A percentile compares a stretch with the other conserved stretches of the same genome.
phyloP scores from a whole-genome alignment of 495 filamentous ascomycete genomes.

The Sphaerosporella brunnea region DNA sequence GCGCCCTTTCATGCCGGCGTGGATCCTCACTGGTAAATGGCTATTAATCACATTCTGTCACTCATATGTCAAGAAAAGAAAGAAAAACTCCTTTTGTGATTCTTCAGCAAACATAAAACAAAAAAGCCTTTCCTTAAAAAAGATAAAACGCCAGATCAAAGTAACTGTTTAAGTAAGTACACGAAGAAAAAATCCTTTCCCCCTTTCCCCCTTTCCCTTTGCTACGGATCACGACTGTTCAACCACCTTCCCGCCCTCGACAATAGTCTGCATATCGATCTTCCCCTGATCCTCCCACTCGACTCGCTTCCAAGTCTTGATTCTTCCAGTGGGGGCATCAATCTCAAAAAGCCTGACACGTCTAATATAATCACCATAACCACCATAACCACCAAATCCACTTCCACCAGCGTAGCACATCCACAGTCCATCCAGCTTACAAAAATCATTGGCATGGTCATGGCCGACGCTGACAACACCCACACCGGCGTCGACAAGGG shows the following conservation, averaged over 20 bases:
- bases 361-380: conserved; percentile 68
- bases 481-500: conserved; percentile 65
- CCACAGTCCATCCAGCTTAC: conserved; percentile 69
- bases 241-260: conserved; percentile 56
- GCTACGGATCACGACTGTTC: too few species aligned
- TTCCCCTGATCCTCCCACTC: conserved; percentile 51
- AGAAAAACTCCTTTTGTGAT: too few species aligned
- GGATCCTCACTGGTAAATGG: too few species aligned
- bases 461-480: conserved; percentile 81
- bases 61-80: too few species aligned
- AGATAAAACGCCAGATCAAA: too few species aligned
- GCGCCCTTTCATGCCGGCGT: too few species aligned
- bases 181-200: too few species aligned
- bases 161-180: too few species aligned
- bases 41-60: too few species aligned
- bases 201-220: too few species aligned
- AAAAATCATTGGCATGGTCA: conserved; percentile 95
- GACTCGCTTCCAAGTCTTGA: conserved; percentile 80
- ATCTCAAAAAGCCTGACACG: conserved; percentile 79
- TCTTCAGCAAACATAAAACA: too few species aligned
- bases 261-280: conserved; percentile 74
- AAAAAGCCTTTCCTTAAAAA: too few species aligned
- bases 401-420: conserved; percentile 90
- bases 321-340: conserved; percentile 69
- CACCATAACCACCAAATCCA: conserved; percentile 88